Evolutionary conservation across 208 protist genomes (phyloP), one percentile per base, ranked within the genome.

Genomic region (Crithidia acanthocephali): DNA sequence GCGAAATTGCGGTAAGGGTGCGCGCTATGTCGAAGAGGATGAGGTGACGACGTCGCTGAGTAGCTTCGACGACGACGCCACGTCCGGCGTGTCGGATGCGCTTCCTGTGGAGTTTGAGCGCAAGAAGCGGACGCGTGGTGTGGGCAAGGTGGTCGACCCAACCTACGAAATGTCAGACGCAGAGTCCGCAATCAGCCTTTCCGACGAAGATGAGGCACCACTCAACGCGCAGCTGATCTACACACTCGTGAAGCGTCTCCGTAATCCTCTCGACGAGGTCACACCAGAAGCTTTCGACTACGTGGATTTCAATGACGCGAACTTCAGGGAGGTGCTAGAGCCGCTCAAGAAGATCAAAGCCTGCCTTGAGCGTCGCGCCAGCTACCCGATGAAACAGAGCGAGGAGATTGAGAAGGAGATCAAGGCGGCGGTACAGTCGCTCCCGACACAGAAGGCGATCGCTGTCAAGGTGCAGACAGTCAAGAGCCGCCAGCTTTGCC

Each of bases 141-240:
- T 78, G 16, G 72, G 72, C 23, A 72, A 72, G 27, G 65, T 72
- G 5, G 28, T 62, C n/a, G 27, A n/a, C 7, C 16, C 51, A 0
- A 69, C 23, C 0, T 65, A 70, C 45, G 67, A 79, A 42, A 44
- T 59, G 3, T 72, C 50, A 1, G 74, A 73, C 18, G 42, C 42
- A 27, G 66, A 79, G 32, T 60, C 62, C 10, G 45, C 68, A 23
- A 40, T 79, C 35, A 69, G 59, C 2, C 56, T 69, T n/a, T 59
- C 57, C 25, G 74, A 82, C 23, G 69, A 76, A 27, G 72, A 80
- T 32, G 76, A 84, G 53, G 68, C 44, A 15, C 79, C 79, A 50
- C 52, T 90, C 22, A 89, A 93, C 33, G 76, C 81, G 4, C 72
- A 84, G 68, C 53, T 85, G 48, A 86, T 91, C 30, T 67, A 81